Evolutionary conservation across 495 filamentous ascomycete genomes (phyloP).

Genomic region (Geoglossum glabrum): DNA sequence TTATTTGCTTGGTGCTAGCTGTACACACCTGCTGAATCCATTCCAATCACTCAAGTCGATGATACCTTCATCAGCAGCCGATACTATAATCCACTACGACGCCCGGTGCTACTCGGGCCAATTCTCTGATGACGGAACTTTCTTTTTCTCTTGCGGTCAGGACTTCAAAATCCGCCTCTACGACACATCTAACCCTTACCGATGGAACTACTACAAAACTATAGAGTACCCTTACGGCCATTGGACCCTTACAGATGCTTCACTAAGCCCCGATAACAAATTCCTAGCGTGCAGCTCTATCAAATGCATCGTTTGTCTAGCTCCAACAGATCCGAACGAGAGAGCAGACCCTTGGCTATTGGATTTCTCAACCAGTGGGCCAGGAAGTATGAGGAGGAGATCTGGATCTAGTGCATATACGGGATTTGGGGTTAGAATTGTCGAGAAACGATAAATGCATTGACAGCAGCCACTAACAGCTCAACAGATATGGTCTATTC

Average conservation of each 20-base stretch:
- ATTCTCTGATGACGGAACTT: conserved; percentile 91
- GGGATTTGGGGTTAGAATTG: conserved; percentile 26
- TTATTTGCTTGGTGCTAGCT: background rate
- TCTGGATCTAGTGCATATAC: conserved; percentile 18
- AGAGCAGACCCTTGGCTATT: conserved; percentile 54
- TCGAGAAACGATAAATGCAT: background rate
- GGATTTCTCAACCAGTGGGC: conserved; percentile 36
- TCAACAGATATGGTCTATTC: conserved; percentile 61
- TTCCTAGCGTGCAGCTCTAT: conserved; percentile 83
- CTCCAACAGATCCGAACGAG: conserved; percentile 68
- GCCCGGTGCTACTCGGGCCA: conserved; percentile 83
- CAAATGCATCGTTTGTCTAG: conserved; percentile 58
- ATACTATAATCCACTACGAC: conserved; percentile 75
- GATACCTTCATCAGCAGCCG: conserved; percentile 51
- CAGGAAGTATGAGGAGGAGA: conserved; percentile 14
- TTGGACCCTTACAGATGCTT: conserved; percentile 94
- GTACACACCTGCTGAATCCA: background rate
- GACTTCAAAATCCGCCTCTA: conserved; percentile 93
- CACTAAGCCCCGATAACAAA: conserved; percentile 76
- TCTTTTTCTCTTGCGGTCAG: conserved; percentile 88
- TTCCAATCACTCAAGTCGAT: conserved; percentile 20
- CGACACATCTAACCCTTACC: conserved; percentile 86
- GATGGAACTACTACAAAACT: conserved; percentile 92
- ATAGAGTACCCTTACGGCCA: conserved; percentile 66
- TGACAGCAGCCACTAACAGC: background rate